Conservation (phyloP, 169 alveolate genomes). For the Babesia bigemina region DNA sequence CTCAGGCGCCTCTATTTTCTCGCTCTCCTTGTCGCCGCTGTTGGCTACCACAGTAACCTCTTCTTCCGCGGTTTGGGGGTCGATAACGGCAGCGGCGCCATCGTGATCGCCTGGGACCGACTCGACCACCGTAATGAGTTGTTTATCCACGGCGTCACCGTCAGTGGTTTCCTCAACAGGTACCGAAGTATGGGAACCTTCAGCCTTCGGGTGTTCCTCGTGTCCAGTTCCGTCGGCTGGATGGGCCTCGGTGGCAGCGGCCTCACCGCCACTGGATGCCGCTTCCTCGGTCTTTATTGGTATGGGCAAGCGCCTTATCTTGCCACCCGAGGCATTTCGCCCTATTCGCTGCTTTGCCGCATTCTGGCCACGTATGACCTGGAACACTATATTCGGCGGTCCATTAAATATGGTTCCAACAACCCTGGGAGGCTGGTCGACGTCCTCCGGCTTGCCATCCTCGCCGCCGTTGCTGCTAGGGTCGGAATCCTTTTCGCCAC, state of each 20-base stretch:
- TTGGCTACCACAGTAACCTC: neutral
- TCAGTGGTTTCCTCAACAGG: neutral
- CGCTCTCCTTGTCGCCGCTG: neutral
- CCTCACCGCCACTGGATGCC: neutral
- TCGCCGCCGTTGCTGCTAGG: neutral
- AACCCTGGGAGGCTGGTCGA: neutral
- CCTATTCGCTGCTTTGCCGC: slow-evolving; percentile 40
- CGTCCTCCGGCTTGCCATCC: slow-evolving; percentile 14
- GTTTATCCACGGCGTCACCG: neutral
- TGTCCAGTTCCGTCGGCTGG: neutral
- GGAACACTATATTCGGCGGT: slow-evolving; percentile 19
- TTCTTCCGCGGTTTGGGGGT: neutral
- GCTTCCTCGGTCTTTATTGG: slow-evolving; percentile 28
- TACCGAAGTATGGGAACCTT: neutral
- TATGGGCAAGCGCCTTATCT: slow-evolving; percentile 56
- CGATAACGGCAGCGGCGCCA: neutral
- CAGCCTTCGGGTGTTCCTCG: neutral
- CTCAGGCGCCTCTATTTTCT: slow-evolving; percentile 4
- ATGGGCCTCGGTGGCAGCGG: neutral
- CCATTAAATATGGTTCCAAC: neutral
- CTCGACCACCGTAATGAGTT: neutral
- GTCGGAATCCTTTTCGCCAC: slow-evolving; percentile 8
- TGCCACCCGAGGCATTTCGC: slow-evolving; percentile 49
- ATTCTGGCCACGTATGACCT: slow-evolving; percentile 24
- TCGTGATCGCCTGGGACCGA: neutral